Evolutionary conservation across 208 protist genomes (phyloP).

Genomic region (Crithidia bombi): DNA sequence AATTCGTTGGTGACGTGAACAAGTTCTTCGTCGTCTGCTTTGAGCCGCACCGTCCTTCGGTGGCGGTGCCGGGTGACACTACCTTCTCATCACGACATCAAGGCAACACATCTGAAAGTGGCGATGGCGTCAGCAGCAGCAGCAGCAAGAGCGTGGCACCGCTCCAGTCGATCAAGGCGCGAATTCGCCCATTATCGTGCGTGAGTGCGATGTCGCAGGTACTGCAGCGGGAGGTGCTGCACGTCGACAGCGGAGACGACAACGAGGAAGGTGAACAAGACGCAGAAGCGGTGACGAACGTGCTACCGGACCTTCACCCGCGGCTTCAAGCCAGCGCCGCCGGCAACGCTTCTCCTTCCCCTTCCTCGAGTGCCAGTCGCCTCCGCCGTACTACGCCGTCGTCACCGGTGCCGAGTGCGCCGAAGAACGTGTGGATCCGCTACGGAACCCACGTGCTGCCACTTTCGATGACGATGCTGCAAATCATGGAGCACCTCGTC

Average conservation of each 20-base stretch:
- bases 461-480: slow-evolving; percentile 77
- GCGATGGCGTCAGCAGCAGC: neutral
- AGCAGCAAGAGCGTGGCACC: neutral
- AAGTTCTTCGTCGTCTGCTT: slow-evolving; percentile 35
- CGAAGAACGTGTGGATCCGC: slow-evolving; percentile 65
- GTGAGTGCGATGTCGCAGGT: slow-evolving; percentile 36
- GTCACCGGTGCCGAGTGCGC: neutral
- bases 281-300: slow-evolving; percentile 21
- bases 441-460: slow-evolving; percentile 70
- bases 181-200: slow-evolving; percentile 30
- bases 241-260: slow-evolving; percentile 14
- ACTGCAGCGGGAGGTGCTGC: slow-evolving; percentile 30
- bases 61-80: slow-evolving; percentile 20
- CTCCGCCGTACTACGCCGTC: neutral
- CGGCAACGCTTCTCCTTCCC: neutral
- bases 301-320: slow-evolving; percentile 35
- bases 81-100: neutral
- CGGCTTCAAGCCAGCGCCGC: neutral
- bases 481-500: slow-evolving; percentile 61
- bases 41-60: slow-evolving; percentile 33
- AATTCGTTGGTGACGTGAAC: slow-evolving; percentile 23
- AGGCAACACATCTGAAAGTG: neutral
- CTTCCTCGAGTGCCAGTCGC: neutral
- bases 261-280: slow-evolving; percentile 25
- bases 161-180: slow-evolving; percentile 30